Percentiles rank a stretch among this genome's conserved stretches.
Conservation (phyloP, 2,329 filamentous ascomycete species). For the Neofusicoccum umdonicola region DNA sequence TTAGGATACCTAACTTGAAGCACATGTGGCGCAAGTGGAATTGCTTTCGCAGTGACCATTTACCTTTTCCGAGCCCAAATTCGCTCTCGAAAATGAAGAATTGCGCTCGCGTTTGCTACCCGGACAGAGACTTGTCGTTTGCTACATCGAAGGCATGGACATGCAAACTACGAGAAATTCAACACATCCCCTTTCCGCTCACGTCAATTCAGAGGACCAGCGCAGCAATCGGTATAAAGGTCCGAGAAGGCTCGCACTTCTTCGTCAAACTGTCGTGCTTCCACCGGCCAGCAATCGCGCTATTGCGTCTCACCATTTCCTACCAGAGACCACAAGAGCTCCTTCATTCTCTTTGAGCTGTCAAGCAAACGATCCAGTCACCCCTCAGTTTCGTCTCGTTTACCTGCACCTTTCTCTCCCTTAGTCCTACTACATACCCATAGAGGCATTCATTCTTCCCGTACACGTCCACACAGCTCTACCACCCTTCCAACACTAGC, state of each 20-base stretch:
- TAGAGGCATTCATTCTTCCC: background rate
- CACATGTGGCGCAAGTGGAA: slow-evolving; percentile 14
- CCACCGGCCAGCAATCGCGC: background rate
- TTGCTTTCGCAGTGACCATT: slow-evolving; percentile 5
- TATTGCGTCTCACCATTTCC: no score
- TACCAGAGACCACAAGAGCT: background rate
- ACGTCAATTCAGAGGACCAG: background rate
- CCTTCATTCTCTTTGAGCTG: background rate
- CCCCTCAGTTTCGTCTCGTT: background rate
- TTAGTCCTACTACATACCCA: no score
- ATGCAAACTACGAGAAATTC: slow-evolving; percentile 3
- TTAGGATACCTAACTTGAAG: slow-evolving; percentile 18
- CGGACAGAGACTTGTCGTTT: background rate
- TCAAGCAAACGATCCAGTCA: background rate
- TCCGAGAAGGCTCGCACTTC: background rate
- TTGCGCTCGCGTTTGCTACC: slow-evolving; percentile 8
- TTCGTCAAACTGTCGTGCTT: background rate
- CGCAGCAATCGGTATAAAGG: background rate
- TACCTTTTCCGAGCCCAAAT: background rate
- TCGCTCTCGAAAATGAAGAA: background rate
- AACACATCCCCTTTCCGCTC: background rate
- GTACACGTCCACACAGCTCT: background rate
- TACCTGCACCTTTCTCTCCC: no score
- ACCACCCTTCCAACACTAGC: background rate
- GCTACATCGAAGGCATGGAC: background rate